Base-by-base conservation (phyloP, 331 rosid species). In the Malus hybrid region DNA sequence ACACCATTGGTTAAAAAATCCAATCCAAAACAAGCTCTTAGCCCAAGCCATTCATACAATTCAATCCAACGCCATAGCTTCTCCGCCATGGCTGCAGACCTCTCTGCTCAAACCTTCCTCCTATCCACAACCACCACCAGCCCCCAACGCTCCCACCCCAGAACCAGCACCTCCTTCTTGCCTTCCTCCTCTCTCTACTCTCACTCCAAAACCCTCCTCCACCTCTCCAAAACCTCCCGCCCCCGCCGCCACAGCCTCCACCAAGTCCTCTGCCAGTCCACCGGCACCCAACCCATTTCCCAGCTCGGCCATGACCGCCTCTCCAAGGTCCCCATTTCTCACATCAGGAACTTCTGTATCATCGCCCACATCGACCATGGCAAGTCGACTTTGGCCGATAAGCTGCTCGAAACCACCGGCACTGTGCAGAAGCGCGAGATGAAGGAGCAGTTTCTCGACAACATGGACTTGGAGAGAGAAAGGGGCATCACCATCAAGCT, bases 381-480 rank as follows among this genome's bases (percentile, higher is more conserved):
- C 0, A 93, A 93, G 75, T 93, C 97, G 4, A 91, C 98, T 34
- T 76, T 93, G 29, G 98, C 98, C 0, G 98, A 93, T 63, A 93
- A 93, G 61, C 74, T 93, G 85, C 98, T 93, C 44, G 94, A 91
- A 73, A 83, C 84, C 46, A 93, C 97, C 18, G 98, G 98, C 13
- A 93, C 98, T 19, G 98, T 93, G 4, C 96, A 85, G 52, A 87
- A 88, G 79, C 86, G 98, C 34, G 97, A 93, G 5, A 93, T 93
- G 98, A 93, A 93, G 88, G 97, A 93, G 2, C 98, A 93, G 76
- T 93, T 91, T 78, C 98, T 93, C 16, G 98, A 93, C 89, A 93
- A 93, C 88, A 91, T 94, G 98, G 98, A 94, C 84, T 84, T 94
- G 67, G 98, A 93, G 87, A 85, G 98, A 73, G 98, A 91, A 82